A percentile compares a stretch with the other conserved stretches of the same genome.
These are phyloP conservation scores for Thielaviopsis ethacetica DNA, from an alignment of 2,329 filamentous ascomycete species.

Conservation along the genomic window DNA sequence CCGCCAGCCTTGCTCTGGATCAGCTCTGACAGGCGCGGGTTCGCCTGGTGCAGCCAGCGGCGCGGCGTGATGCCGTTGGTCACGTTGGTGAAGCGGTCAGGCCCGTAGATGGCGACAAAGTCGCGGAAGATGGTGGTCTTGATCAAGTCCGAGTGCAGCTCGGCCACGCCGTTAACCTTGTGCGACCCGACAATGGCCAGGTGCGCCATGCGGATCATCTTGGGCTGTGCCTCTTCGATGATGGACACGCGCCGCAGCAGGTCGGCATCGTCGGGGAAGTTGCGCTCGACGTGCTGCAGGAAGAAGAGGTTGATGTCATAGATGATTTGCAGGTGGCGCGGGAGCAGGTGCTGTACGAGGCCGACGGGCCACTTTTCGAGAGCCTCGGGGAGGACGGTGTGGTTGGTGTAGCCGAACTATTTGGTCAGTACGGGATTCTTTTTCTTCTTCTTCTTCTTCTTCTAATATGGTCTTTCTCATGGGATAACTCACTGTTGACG, in stretches of 20 bases:
- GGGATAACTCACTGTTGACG: constrained; percentile 38
- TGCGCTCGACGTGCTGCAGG: constrained; percentile 76
- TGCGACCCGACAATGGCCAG: constrained; percentile 92
- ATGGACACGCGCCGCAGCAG: constrained; percentile 81
- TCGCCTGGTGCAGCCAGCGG: constrained; percentile 94
- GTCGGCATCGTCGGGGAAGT: constrained; percentile 78
- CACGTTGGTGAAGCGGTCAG: constrained; percentile 96
- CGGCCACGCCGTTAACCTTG: constrained; percentile 97
- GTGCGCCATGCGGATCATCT: constrained; percentile 97
- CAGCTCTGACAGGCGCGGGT: constrained; percentile 77
- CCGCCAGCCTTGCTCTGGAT: constrained; percentile 82
- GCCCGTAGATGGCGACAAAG: constrained; percentile 86
- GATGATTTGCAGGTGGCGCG: constrained; percentile 89
- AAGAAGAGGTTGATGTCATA: constrained; percentile 97
- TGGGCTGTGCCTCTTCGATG: constrained; percentile 89
- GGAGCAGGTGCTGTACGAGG: constrained; percentile 78
- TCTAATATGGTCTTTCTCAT: too few relatives aligned
- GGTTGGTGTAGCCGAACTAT: constrained; percentile 90
- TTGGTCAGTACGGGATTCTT: neutral
- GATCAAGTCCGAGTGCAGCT: constrained; percentile 93
- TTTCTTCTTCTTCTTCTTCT: too few relatives aligned
- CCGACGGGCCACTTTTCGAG: constrained; percentile 97
- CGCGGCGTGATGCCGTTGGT: constrained; percentile 96
- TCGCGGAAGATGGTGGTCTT: constrained; percentile 99
- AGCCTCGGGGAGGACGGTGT: constrained; percentile 92